Base-by-base conservation (phyloP, 495 filamentous ascomycete genomes). In the Rhizodiscina lignyota region DNA sequence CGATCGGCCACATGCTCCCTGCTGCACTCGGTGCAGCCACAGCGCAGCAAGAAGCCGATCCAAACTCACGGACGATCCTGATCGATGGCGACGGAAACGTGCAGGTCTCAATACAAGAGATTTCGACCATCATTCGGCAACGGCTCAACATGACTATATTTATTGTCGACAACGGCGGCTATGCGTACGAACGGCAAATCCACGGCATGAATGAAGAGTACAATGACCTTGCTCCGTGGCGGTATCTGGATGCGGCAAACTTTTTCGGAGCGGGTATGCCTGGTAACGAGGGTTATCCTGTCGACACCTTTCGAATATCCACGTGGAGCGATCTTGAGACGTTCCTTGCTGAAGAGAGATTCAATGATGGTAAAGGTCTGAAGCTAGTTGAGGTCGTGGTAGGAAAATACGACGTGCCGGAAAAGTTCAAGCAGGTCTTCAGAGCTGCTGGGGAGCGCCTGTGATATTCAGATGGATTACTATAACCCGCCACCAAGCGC, bases 51-150 rank as follows among this genome's bases (percentile, higher is more conserved):
- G 54, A 61, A 28, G n/a, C 37, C 30, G 8, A 47, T 53, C 24
- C 30, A 48, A 4, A 35, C 37, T n/a, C 39, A 42, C 28, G 47
- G 39, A 55, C 54, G 0, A 74, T 92, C 34, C 58, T 94, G 33
- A 83, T 89, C 42, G 78, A 81, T 13, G 85, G 84, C 29, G 85
- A 94, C 43, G 85, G 85, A 12, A 82, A 77, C 40, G 68, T 85
- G 38, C 80, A 94, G 45, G 58, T 91, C 18, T 86, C 83, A 3
- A 69, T 67, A 2, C 85, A 92, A 48, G 83, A 91, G 52, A 45
- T 94, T 28, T 79, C 76, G 52, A 87, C 83, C 12, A 85, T 91
- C 64, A 68, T 92, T 33, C 64, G 73, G 8, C 73, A 82, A 32
- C 62, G 68, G 15, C 54, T 94, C 24, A 73, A 79, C 33, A 70